A percentile compares a stretch with the other conserved stretches of the same genome.
phyloP scores from a whole-genome alignment of 208 protist species.

The Naegleria fowleri region DNA sequence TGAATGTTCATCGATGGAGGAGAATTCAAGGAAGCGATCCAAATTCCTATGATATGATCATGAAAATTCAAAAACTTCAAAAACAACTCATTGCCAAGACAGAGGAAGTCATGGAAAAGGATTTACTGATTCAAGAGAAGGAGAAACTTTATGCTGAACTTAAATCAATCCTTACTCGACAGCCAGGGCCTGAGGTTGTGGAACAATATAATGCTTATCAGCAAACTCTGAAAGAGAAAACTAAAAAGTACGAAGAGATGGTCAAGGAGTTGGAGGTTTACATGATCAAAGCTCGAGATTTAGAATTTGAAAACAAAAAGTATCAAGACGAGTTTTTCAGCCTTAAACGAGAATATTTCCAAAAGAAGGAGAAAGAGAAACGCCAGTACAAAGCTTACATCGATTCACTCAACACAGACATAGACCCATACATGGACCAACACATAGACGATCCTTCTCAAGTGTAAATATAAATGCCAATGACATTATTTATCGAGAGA shows the following conservation, averaged over 20 bases:
- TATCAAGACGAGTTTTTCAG: not conserved
- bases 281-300: not conserved
- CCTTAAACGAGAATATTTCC: not conserved
- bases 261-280: not conserved
- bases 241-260: not conserved
- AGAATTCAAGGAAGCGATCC: conserved; percentile 88
- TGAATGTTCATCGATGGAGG: conserved; percentile 93
- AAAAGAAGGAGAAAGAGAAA: not conserved
- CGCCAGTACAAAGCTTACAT: not conserved
- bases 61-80: conserved; percentile 89
- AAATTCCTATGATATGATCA: conserved; percentile 73
- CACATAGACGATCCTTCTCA: no score
- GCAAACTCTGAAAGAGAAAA: not conserved
- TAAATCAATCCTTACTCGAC: conserved; percentile 79
- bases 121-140: conserved; percentile 72
- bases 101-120: conserved; percentile 81
- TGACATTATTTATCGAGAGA: no score
- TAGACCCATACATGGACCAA: not conserved
- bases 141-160: conserved; percentile 85
- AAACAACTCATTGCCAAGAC: conserved; percentile 86
- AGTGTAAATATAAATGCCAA: no score
- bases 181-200: conserved; percentile 82
- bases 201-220: conserved; percentile 2
- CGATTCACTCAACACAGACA: not conserved
- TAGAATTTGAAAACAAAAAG: not conserved